Base-by-base conservation (phyloP, 805 yeast genomes). In the Saturnispora serradocipensis region DNA sequence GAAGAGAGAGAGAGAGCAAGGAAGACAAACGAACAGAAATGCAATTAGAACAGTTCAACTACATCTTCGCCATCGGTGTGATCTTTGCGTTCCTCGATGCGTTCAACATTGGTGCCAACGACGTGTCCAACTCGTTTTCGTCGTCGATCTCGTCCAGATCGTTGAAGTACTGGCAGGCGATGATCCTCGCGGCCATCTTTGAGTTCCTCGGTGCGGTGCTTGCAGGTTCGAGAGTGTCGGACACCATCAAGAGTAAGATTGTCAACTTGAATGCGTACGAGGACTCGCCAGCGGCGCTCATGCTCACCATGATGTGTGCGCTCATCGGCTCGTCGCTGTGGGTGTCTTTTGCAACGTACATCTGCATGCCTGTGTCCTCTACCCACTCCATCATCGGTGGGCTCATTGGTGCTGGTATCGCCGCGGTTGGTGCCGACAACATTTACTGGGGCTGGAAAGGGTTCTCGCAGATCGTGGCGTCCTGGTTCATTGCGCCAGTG, bases 311-410 rank as follows among this genome's bases (percentile, higher is more conserved):
- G 90, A 73, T 84, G 18, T 79, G 85, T 70, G 90, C 91, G 30
- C 68, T 82, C 50, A 78, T 83, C 51, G 91, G 90, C 43, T 81
- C 88, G 5, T 81, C 90, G 1, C 43, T 72, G 28, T 84, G 90
- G 90, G 72, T 84, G 50, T 69, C 84, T 5, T 50, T 81, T 53
- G 90, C 90, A 39, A 85, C 90, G 15, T 55, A 64, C 2, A 67
- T 83, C 32, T 86, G 87, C 56, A 75, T 81, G 77, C 90, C 90
- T n/a, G 89, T 84, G 43, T 84, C 90, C 18, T 83, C 90, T 16
- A 84, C 91, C 10, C 90, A 85, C 61, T 81, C 88, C 9, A 82
- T 85, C 56, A 84, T 84, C 48, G 90, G 90, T 60, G 89, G 80
- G 42, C 74, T 82, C 40, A 81, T 84, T 53, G 91, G 91, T 57